Evolutionary conservation across 108 stramenopile species (phyloP), one percentile per base, ranked within the genome.

Genomic region (Cyclotella choctawhatcheeana): DNA sequence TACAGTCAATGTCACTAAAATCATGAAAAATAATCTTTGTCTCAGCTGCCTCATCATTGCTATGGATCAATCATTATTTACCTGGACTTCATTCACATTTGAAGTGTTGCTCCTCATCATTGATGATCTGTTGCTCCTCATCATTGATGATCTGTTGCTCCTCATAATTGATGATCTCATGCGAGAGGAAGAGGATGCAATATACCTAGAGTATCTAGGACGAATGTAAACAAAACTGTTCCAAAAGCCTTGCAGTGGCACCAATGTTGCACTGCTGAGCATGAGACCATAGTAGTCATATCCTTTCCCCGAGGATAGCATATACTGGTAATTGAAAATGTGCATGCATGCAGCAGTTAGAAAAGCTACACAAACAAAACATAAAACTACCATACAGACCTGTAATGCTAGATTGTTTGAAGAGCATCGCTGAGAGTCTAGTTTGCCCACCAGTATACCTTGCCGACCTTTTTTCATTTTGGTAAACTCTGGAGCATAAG

Each of bases 231-330:
- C 17, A n/a, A 48, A 4, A 48, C 16, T n/a, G 47, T 48, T 48
- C 17, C 12, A 48, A n/a, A 48, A 48, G 8, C 47, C 47, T n/a
- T 56, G 55, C 4, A 56, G 55, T 10, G 55, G 55, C 1, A 56
- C 30, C 27, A 56, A 4, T 18, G 55, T 56, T 1, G 55, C 55
- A n/a, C 29, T 30, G 1, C 14, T 30, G 31, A 56, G 55, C 29
- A 30, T 56, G 10, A 56, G 29, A 1, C 55, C 55, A 30, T 56
- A 56, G n/a, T 31, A 31, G 27, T 56, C 29, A 30, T 56, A 56
- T 10, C 55, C 55, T 0, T 27, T 56, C 12, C 55, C 55, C 4
- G 55, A 29, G 29, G 29, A 31, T 30, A 1, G 31, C 55, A 56
- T 56, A 12, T 30, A 56, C 51, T 52, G 22, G 12, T 8, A 40